A percentile compares a stretch with the other conserved stretches of the same genome.
Evolutionary conservation across 169 alveolate species (phyloP).

Genomic region (Toxoplasma gondii): DNA sequence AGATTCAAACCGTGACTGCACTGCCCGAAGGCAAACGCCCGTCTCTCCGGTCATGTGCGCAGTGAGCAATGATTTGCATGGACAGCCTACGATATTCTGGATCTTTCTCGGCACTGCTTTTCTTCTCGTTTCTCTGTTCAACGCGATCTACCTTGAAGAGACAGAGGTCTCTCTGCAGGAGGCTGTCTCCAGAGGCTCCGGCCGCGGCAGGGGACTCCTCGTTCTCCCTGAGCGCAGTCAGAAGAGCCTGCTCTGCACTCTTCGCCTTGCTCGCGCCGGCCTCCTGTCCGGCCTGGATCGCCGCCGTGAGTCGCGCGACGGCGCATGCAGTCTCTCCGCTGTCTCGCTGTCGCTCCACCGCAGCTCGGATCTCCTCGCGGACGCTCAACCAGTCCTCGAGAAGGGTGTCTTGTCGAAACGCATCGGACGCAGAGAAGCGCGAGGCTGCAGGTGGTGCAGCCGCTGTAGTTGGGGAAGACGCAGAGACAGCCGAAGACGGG

Average conservation of each 20-base stretch:
- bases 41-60: too few relatives aligned
- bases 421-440: neutral
- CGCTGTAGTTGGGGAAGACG: neutral
- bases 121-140: too few relatives aligned
- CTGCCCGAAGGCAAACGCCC: too few relatives aligned
- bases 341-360: neutral
- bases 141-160: neutral
- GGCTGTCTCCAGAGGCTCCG: neutral
- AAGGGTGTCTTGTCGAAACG: neutral
- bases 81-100: too few relatives aligned
- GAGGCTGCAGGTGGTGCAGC: neutral
- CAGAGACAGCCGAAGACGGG: too few relatives aligned
- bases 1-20: too few relatives aligned
- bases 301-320: neutral
- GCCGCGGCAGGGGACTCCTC: neutral
- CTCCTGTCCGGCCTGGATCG: neutral
- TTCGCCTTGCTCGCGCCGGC: neutral
- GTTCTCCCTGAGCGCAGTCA: neutral
- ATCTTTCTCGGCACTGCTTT: neutral
- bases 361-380: neutral
- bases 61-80: too few relatives aligned
- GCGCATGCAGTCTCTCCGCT: neutral
- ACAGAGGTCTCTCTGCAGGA: neutral
- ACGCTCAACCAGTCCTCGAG: neutral
- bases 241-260: neutral